phyloP scores from a whole-genome alignment of 345 rosid genomes.

The Citrus cavaleriei region DNA sequence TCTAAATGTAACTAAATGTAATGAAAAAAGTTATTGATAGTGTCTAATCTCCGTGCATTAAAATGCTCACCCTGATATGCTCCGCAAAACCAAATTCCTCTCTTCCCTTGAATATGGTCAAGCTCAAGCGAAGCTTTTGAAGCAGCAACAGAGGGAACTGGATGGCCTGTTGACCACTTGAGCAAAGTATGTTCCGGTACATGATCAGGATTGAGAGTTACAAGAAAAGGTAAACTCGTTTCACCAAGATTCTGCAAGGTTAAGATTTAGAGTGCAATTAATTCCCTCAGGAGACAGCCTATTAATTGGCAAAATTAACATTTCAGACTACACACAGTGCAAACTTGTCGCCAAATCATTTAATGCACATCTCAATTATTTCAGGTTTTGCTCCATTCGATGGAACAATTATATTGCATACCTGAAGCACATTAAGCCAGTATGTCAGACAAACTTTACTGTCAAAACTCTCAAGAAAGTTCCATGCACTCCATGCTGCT shows the following conservation, averaged over 20 bases:
- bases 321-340: neutral
- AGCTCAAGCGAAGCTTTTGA: conserved; percentile 76
- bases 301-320: neutral
- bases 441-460: conserved; percentile 75
- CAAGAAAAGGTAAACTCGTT: conserved; percentile 55
- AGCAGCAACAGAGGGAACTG: conserved; percentile 86
- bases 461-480: conserved; percentile 73
- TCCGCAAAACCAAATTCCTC: conserved; percentile 89
- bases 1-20: too few relatives aligned
- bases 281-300: neutral
- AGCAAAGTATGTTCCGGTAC: conserved; percentile 64
- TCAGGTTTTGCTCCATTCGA: neutral
- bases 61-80: conserved; percentile 69
- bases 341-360: neutral
- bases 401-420: conserved; percentile 13
- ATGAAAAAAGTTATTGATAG: too few relatives aligned
- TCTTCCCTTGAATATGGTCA: conserved; percentile 71
- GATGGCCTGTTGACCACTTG: conserved; percentile 86
- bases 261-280: neutral
- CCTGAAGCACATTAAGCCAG: conserved; percentile 98
- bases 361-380: neutral
- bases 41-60: neutral
- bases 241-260: conserved; percentile 76
- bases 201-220: conserved; percentile 71
- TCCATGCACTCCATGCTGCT: conserved; percentile 96